phyloP scores from a whole-genome alignment of 352 stramenopile species.

The Phytophthora hybrid region DNA sequence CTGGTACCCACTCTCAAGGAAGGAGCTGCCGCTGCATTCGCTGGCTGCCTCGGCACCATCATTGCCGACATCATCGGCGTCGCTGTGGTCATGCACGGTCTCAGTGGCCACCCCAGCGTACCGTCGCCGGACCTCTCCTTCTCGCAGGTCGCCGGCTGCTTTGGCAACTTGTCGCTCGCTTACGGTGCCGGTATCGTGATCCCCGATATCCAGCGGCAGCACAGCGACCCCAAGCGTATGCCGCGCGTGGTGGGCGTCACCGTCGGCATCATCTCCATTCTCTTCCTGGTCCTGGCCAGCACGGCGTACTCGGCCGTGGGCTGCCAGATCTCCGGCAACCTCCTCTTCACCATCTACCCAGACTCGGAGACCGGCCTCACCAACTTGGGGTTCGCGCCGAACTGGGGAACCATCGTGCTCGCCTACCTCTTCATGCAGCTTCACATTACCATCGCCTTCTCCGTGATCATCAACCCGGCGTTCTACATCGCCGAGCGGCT shows the following conservation, averaged over 20 bases:
- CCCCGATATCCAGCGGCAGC: constrained; percentile 55
- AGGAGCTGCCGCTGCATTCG: constrained; percentile 46
- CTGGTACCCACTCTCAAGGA: constrained; percentile 62
- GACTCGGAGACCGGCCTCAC: constrained; percentile 35
- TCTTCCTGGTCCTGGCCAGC: constrained; percentile 46
- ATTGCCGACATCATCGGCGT: constrained; percentile 53
- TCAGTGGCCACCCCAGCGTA: constrained; percentile 45
- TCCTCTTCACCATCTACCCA: constrained; percentile 43
- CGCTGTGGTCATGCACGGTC: constrained; percentile 46
- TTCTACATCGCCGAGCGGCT: constrained; percentile 63
- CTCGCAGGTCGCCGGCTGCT: constrained; percentile 48
- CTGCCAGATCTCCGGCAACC: constrained; percentile 48
- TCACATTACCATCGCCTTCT: constrained; percentile 66
- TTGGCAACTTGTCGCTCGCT: constrained; percentile 64
- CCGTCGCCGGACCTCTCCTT: constrained; percentile 51
- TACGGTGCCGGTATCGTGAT: constrained; percentile 64
- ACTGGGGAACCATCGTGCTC: constrained; percentile 49
- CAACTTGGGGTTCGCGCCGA: constrained; percentile 47
- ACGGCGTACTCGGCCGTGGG: constrained; percentile 45
- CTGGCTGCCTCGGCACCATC: constrained; percentile 54
- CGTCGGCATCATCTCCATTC: constrained; percentile 43
- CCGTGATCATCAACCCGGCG: constrained; percentile 51
- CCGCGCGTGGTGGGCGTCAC: constrained; percentile 54
- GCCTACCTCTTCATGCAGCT: constrained; percentile 67
- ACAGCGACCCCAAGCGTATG: constrained; percentile 59